phyloP scores from a whole-genome alignment of 306 rosid genomes.

The Trichosanthes cucumerina region DNA sequence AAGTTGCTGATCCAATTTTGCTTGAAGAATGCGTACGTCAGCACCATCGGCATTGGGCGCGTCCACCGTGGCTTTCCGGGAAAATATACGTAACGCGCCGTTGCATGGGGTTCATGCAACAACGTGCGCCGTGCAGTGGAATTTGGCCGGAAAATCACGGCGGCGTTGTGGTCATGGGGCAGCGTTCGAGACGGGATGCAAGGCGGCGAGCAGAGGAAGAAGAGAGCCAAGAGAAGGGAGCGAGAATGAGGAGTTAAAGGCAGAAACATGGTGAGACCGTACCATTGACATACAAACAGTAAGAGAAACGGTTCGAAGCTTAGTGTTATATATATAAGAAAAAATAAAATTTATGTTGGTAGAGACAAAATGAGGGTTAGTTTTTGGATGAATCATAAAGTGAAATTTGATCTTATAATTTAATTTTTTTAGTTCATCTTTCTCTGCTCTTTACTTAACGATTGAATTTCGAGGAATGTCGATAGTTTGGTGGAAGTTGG shows the following conservation, averaged over 20 bases:
- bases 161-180: not conserved
- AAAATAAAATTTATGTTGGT: not conserved
- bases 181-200: slow-evolving; percentile 12
- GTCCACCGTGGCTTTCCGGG: slow-evolving; percentile 71
- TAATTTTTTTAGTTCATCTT: no score
- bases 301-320: slow-evolving; percentile 12
- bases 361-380: no score
- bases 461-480: not conserved
- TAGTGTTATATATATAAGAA: not conserved
- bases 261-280: slow-evolving; percentile 28
- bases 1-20: slow-evolving; percentile 26
- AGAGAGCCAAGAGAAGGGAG: slow-evolving; percentile 18
- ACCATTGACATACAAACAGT: not conserved
- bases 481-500: slow-evolving; percentile 1
- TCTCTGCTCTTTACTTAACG: not conserved
- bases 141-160: not conserved
- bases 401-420: not conserved
- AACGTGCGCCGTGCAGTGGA: not conserved
- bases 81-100: slow-evolving; percentile 36
- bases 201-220: slow-evolving; percentile 17
- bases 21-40: slow-evolving; percentile 50
- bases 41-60: slow-evolving; percentile 44
- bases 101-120: slow-evolving; percentile 15
- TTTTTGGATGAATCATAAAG: not conserved
- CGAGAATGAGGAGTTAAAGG: slow-evolving; percentile 6